phyloP scores from a whole-genome alignment of 2,329 filamentous ascomycete genomes.

The Fusarium lyarnte region DNA sequence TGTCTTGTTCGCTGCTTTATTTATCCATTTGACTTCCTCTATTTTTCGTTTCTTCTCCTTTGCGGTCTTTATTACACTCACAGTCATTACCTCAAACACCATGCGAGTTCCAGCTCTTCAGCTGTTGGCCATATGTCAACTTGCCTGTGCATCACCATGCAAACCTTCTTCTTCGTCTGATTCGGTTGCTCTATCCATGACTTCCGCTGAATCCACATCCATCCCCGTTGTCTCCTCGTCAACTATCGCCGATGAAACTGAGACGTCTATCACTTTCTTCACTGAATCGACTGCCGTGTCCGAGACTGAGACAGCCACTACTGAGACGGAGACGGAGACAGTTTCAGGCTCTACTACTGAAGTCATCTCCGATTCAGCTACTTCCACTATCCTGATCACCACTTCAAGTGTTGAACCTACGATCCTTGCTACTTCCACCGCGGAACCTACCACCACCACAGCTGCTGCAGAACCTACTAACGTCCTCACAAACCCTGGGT shows the following conservation, averaged over 20 bases:
- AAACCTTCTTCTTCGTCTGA: not conserved
- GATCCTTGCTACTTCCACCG: not conserved
- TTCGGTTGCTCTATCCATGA: rapidly evolving
- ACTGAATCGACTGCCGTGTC: not conserved
- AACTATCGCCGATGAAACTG: not conserved
- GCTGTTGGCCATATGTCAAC: not conserved
- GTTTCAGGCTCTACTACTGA: not conserved
- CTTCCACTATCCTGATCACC: not conserved
- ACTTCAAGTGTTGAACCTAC: not conserved
- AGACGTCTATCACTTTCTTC: not conserved
- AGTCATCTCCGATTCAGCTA: not conserved
- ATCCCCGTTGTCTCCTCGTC: rapidly evolving
- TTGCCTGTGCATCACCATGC: not conserved
- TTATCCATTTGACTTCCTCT: rapidly evolving
- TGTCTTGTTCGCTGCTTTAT: rapidly evolving
- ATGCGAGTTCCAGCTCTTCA: not conserved
- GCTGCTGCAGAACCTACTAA: not conserved
- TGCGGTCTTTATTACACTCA: not conserved
- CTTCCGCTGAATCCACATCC: not conserved
- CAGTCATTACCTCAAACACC: not conserved
- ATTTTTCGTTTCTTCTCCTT: rapidly evolving
- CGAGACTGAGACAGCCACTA: not conserved
- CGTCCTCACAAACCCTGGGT: not conserved
- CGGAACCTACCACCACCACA: not conserved
- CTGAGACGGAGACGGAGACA: too few species aligned